Percentiles rank a stretch among this genome's conserved stretches.
Conservation (phyloP, 257 asterid genomes). For the Haberlea rhodopensis region DNA sequence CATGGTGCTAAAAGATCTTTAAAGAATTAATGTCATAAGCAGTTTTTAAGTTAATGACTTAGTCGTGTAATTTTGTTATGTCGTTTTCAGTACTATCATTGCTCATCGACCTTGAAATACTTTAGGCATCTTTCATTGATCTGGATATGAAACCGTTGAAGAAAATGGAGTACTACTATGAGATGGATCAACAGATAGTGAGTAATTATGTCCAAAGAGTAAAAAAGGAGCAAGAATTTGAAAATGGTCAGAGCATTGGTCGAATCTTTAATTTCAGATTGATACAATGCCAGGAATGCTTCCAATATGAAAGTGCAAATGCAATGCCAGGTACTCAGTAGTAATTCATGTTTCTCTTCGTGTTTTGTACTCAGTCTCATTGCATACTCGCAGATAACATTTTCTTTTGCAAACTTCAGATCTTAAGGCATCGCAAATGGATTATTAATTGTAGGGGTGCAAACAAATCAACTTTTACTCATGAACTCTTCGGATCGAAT, state of each 20-base stretch:
- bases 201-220: slow-evolving; percentile 50
- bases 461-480: too few relatives aligned
- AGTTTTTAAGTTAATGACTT: background rate
- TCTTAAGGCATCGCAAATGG: slow-evolving; percentile 9
- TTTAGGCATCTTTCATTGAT: slow-evolving; percentile 82
- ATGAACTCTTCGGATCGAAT: too few relatives aligned
- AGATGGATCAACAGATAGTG: slow-evolving; percentile 80
- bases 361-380: background rate
- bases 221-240: slow-evolving; percentile 33
- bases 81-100: slow-evolving; percentile 24
- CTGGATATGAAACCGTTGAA: slow-evolving; percentile 88
- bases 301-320: slow-evolving; percentile 17
- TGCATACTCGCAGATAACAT: background rate
- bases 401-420: slow-evolving; percentile 8
- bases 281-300: background rate
- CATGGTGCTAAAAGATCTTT: slow-evolving; percentile 3
- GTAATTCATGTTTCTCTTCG: background rate
- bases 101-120: slow-evolving; percentile 19
- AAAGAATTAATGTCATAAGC: slow-evolving; percentile 9
- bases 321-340: slow-evolving; percentile 22
- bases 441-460: too few relatives aligned
- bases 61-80: too few relatives aligned
- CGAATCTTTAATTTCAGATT: slow-evolving; percentile 30
- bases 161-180: slow-evolving; percentile 77
- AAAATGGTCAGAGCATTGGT: slow-evolving; percentile 25